phyloP scores from a whole-genome alignment of 1,139 yeast species.

The Ogataea hybrid region DNA sequence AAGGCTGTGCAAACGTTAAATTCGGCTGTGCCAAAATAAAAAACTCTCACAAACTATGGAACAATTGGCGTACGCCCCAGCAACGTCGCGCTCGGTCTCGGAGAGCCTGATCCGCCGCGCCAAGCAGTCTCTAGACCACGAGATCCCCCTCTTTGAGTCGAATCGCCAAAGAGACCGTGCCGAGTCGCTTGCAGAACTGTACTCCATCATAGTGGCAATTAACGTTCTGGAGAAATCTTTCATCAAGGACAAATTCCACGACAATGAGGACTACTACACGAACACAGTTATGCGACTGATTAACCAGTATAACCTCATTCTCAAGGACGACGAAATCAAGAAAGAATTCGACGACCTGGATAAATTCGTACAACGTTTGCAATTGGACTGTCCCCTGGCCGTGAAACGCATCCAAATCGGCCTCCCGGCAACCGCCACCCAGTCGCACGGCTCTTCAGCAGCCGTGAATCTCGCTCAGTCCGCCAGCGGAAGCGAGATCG shows the following conservation, averaged over 20 bases:
- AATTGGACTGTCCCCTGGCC: conserved; percentile 57
- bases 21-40: background rate
- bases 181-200: conserved; percentile 76
- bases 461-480: conserved; percentile 10
- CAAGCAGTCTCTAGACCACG: conserved; percentile 42
- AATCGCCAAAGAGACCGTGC: conserved; percentile 55
- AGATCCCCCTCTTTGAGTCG: conserved; percentile 50
- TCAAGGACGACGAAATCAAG: conserved; percentile 53
- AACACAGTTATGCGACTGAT: conserved; percentile 64
- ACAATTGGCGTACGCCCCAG: conserved; percentile 45
- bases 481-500: conserved; percentile 14
- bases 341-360: conserved; percentile 44
- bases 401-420: conserved; percentile 67
- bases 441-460: conserved; percentile 8
- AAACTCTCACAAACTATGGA: background rate
- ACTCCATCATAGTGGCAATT: conserved; percentile 72
- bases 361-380: conserved; percentile 45
- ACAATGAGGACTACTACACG: conserved; percentile 51
- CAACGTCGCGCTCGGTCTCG: conserved; percentile 32
- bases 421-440: conserved; percentile 71
- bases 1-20: no score
- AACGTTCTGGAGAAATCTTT: conserved; percentile 82
- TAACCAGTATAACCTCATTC: conserved; percentile 71
- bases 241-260: conserved; percentile 63
- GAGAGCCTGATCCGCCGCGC: conserved; percentile 27